Evolutionary conservation across 345 rosid species (phyloP).

Genomic region (Salix dunnii): DNA sequence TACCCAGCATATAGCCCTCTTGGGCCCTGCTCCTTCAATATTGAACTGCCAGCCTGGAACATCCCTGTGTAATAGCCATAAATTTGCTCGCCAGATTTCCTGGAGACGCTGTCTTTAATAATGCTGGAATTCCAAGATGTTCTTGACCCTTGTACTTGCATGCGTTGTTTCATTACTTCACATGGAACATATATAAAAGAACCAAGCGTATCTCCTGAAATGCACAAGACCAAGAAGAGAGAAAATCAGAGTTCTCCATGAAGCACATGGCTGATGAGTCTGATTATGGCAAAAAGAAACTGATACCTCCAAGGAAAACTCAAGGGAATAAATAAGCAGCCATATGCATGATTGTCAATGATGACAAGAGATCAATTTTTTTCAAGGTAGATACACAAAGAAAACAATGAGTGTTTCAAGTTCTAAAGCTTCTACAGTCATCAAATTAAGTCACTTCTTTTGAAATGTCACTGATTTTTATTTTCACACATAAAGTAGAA

Average conservation of each 20-base stretch:
- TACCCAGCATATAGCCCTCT: conserved; percentile 93
- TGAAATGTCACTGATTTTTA: neutral
- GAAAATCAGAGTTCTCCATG: conserved; percentile 23
- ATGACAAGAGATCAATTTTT: neutral
- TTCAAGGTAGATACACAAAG: neutral
- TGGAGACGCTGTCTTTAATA: conserved; percentile 37
- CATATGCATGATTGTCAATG: too few species aligned
- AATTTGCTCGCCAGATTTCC: conserved; percentile 49
- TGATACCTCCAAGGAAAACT: too few species aligned
- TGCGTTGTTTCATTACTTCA: conserved; percentile 94
- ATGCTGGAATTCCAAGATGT: conserved; percentile 62
- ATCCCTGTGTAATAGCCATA: conserved; percentile 80
- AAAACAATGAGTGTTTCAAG: too few species aligned
- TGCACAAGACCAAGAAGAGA: conserved; percentile 24
- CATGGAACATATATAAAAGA: conserved; percentile 90
- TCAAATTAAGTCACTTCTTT: neutral
- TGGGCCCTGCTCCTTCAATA: conserved; percentile 80
- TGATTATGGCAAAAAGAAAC: too few species aligned
- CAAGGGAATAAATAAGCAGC: too few species aligned
- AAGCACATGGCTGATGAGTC: neutral
- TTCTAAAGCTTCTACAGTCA: too few species aligned
- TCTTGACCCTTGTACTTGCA: conserved; percentile 92
- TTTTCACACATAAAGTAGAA: neutral
- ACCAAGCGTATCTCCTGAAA: conserved; percentile 93
- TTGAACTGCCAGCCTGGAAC: conserved; percentile 82